Base-by-base conservation (phyloP, 257 asterid genomes). In the Solanum virginianum region DNA sequence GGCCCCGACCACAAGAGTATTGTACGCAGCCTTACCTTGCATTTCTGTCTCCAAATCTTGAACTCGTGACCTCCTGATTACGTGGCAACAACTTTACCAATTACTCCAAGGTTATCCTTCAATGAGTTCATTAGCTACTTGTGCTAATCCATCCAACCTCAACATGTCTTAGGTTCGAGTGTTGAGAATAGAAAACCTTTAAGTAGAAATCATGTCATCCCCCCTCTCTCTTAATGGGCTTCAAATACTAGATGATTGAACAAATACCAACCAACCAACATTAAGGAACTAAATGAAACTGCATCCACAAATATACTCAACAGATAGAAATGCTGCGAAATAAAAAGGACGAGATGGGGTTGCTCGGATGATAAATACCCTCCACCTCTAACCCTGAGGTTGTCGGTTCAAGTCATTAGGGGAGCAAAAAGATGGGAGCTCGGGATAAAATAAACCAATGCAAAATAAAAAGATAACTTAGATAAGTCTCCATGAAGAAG, bases 401-500 rank as follows among this genome's bases (percentile, higher is more conserved):
- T 0, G 16, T n/a, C 0, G 0, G 16, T 60, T 60, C 16, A 16
- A 60, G 16, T n/a, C 68, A 60, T n/a, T 14, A n/a, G 22, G 29
- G 0, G 15, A 60, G 8, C 29, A 60, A 60, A n/a, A 10, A n/a
- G 4, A 60, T n/a, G 16, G 4, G 0, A 60, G 32, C 68, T 1
- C 29, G 0, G 3, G 8, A 59, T 45, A 4, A 1, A 20, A 59
- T 20, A 2, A 10, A 59, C 1, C 14, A 59, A 59, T 45, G 39
- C 13, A 72, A 71, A 45, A 72, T 45, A 72, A 45, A 72, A 45
- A 72, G 39, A 72, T 43, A 39, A 41, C 80, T 71, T 20, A 1
- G 65, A 75, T 49, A 75, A 74, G 1, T 47, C 60, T 74, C 22
- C 82, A 77, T 49, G n/a, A 17, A 51, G 13, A 51, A 77, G 82